These are phyloP conservation scores for Ophiostoma ips DNA, from an alignment of 2,329 filamentous ascomycete genomes.

Conservation along the genomic window DNA sequence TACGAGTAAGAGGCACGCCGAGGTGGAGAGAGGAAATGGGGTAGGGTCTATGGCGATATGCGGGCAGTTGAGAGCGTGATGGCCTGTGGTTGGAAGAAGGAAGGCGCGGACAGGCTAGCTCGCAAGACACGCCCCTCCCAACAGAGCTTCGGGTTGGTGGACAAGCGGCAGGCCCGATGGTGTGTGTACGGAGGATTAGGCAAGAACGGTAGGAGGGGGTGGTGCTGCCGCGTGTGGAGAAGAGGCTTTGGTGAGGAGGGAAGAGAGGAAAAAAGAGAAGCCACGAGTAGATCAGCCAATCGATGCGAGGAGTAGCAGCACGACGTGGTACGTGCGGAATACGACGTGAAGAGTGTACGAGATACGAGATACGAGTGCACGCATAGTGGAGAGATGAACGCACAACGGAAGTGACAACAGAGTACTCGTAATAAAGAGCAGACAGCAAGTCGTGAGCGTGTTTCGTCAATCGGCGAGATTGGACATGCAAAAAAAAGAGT, in stretches of 20 bases:
- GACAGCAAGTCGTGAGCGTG: no score
- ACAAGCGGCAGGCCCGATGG: no score
- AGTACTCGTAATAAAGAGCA: no score
- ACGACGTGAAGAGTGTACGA: no score
- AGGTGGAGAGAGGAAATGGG: neutral
- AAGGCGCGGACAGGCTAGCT: neutral
- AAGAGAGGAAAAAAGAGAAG: neutral
- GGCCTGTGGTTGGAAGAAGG: neutral
- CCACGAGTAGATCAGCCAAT: no score
- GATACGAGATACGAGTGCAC: no score
- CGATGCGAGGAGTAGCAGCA: no score
- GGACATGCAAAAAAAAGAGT: neutral
- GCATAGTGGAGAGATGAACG: no score
- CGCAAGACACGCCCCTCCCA: neutral
- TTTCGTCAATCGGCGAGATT: no score
- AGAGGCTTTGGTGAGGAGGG: neutral
- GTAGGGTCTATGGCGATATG: constrained; percentile 6
- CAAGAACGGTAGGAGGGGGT: neutral
- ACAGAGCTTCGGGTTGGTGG: neutral
- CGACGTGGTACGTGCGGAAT: no score
- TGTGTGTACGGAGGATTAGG: neutral
- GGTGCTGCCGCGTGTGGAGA: constrained; percentile 7
- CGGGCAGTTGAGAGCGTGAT: constrained; percentile 4
- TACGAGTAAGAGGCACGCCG: no score
- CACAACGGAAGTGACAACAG: no score